Evolutionary conservation across 371 early-diverging fungal species (phyloP), one percentile per base, ranked within the genome.

Genomic region (Haplosporangium sp.): DNA sequence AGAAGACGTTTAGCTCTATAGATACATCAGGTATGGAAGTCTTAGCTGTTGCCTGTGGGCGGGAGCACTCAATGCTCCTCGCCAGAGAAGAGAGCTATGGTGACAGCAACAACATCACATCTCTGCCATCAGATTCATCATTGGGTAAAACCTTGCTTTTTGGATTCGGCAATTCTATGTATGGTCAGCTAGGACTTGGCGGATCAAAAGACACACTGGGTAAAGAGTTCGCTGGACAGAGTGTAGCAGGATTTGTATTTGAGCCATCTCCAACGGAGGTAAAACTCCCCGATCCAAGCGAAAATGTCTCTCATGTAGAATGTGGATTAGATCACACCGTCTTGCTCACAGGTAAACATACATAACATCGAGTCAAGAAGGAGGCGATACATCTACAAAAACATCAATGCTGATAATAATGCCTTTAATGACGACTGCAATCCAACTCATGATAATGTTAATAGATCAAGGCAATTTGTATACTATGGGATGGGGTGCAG

Each of bases 401-500:
- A 7, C 15, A n/a, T 4, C n/a, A n/a, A n/a, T 15, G n/a, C n/a
- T 50, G 50, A 50, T 50, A 1, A 6, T n/a, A n/a, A n/a, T 15
- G n/a, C n/a, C n/a, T 15, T n/a, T 50, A 1, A 6, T n/a, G 6
- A 4, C 50, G n/a, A 50, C n/a, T 17, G 7, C 2, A 59, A 38
- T 8, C 38, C 44, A 27, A 50, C 15, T 55, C 55, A 8, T 20
- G 34, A 27, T 8, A n/a, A 19, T 40, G 19, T 45, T 20, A 3
- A 17, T 61, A 87, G 86, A 87, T 47, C 53, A 65, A 11, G 82
- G 84, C 38, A 84, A 81, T 3, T 58, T 93, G 17, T 93, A 89
- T 74, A 85, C 91, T 2, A 92, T 94, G 93, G 94, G 94, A 13
- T 94, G 94, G 94, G 91, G 92, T 38, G 90, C 93, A 10, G 94